phyloP scores from a whole-genome alignment of 306 rosid genomes.

The Begonia peltatifolia region DNA sequence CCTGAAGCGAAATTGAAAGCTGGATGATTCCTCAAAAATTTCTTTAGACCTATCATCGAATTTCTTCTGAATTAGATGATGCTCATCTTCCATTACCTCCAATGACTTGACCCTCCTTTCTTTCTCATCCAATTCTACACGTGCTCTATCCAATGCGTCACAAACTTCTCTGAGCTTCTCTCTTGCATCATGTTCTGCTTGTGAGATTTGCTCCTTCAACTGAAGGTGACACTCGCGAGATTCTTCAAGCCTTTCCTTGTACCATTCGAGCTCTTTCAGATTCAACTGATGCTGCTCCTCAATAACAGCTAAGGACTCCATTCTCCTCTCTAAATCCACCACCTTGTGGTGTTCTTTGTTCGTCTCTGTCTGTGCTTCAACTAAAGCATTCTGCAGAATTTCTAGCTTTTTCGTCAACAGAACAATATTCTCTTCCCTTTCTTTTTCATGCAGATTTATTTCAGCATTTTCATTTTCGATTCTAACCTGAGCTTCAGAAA shows the following conservation, averaged over 20 bases:
- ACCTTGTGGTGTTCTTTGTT: conserved; percentile 24
- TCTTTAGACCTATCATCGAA: conserved; percentile 4
- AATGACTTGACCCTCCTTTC: conserved; percentile 4
- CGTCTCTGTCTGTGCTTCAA: conserved; percentile 15
- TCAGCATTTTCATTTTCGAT: conserved; percentile 21
- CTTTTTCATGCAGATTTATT: conserved; percentile 23
- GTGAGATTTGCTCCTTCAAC: conserved; percentile 5
- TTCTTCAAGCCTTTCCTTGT: conserved; percentile 45
- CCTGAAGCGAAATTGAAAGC: conserved; percentile 2
- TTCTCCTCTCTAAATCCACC: conserved; percentile 18
- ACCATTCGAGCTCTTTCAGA: conserved; percentile 35
- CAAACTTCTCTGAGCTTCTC: conserved; percentile 10
- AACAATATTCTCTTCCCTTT: conserved; percentile 23
- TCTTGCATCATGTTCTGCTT: conserved; percentile 7
- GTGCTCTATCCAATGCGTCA: conserved; percentile 2
- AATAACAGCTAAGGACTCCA: conserved; percentile 26
- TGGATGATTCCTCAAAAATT: conserved; percentile 10
- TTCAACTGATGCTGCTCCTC: conserved; percentile 20
- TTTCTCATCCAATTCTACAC: conserved; percentile 10
- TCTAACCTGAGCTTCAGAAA: conserved; percentile 47
- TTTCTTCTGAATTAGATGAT: conserved; percentile 4
- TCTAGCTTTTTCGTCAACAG: conserved; percentile 48
- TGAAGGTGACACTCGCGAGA: conserved; percentile 23
- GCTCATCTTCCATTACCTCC: conserved; percentile 9
- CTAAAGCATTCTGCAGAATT: conserved; percentile 33